Base-by-base conservation (phyloP, 2,329 filamentous ascomycete species). In the Talaromyces sp. region DNA sequence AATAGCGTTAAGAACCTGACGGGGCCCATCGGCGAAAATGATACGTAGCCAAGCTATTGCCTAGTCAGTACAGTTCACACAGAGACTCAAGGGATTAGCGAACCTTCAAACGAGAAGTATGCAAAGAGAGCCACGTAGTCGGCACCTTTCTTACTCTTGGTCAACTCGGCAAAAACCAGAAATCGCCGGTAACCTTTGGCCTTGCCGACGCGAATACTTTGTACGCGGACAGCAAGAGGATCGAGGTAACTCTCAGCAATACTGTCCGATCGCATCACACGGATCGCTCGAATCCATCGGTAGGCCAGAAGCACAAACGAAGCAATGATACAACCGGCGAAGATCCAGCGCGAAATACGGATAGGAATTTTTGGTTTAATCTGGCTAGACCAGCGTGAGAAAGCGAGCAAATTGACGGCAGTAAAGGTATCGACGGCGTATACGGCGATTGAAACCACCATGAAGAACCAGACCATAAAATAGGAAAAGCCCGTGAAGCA, bases 341-440 rank as follows among this genome's bases (percentile, higher is more conserved):
- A 99, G 73, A 99, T 93, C 92, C 93, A 97, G 79, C 95, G 96
- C 12, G 92, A 90, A 59, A 94, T 85, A 56, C 86, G 79, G 70
- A 96, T 87, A 3, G 87, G 85, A 66, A 98, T 89, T 47, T 85
- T 84, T 1, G 92, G 92, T 68, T 91, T 79, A 68, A 98, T 89
- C 67, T 91, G 84, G 59, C 90, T 91, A 1, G 91, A 91, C 93
- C 93, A 98, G 63, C 87, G 87, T 78, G 96, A 87, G 78, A 96
- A 97, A 61, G 85, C 90, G 57, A 99, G 84, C 47, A 99, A 82
- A 65, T 96, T 96, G 78, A 97, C 85, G 65, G 93, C 93, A 4
- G 93, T 97, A 73, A 97, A 98, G 64, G 88, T 92, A 78, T 98
- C 94, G 73, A 96, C 90, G 31, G 83, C 87, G 75, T 96, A 97